Evolutionary conservation across 164 flowering plant genomes (phyloP).

Genomic region (Aristolochia contorta): DNA sequence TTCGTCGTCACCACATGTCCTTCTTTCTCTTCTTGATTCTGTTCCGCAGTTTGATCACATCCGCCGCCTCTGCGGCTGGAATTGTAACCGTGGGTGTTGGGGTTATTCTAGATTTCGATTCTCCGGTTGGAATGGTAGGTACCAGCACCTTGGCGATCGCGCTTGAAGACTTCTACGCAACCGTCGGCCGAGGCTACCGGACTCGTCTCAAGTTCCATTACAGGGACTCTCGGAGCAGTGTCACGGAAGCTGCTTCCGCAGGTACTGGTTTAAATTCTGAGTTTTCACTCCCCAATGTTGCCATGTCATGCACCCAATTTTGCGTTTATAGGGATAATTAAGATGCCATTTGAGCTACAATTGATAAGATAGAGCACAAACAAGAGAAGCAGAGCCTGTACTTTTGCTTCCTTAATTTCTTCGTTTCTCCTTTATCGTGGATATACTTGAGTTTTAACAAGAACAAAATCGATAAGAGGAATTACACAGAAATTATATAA

Average conservation of each 20-base stretch:
- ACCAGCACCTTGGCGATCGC: not conserved
- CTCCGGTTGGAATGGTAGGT: not conserved
- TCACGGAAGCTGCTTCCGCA: not conserved
- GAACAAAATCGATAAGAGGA: no score
- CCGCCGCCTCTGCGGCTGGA: no score
- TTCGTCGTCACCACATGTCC: no score
- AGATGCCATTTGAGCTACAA: no score
- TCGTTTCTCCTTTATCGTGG: no score
- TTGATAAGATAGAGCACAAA: no score
- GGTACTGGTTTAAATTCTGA: not conserved
- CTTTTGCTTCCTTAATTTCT: no score
- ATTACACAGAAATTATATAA: no score
- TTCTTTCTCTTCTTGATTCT: no score
- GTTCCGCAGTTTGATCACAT: no score
- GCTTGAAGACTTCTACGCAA: constrained; percentile 1
- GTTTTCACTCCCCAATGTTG: not conserved
- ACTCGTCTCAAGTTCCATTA: constrained; percentile 8
- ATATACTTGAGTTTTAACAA: no score
- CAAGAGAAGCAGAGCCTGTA: no score
- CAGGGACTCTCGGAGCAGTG: constrained; percentile 12
- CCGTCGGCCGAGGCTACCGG: not conserved
- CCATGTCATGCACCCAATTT: not conserved
- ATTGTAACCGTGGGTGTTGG: not conserved
- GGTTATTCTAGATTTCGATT: not conserved
- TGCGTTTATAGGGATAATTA: not conserved